A percentile compares a stretch with the other conserved stretches of the same genome.
These are phyloP conservation scores for Xylariaceae sp. DNA, from an alignment of 2,329 filamentous ascomycete genomes.

Conservation along the genomic window DNA sequence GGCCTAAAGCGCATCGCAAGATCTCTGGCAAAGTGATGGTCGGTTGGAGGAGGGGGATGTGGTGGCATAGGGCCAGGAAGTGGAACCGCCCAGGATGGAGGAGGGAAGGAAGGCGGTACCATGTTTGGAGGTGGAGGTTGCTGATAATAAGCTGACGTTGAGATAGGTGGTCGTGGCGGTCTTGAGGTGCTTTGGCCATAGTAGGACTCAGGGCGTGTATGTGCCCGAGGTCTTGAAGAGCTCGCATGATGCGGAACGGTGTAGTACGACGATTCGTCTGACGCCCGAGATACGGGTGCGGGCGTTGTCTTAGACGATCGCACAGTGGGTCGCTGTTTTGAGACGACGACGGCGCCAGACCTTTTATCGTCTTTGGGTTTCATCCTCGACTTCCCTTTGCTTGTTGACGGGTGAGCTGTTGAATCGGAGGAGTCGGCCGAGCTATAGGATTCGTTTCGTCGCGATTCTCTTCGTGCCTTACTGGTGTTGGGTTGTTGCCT, in stretches of 20 bases:
- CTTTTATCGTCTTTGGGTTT: slow-evolving; percentile 42
- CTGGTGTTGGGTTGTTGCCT: slow-evolving; percentile 60
- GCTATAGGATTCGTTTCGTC: slow-evolving; percentile 49
- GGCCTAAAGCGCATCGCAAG: slow-evolving; percentile 43
- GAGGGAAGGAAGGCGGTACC: slow-evolving; percentile 35
- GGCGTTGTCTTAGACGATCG: slow-evolving; percentile 48
- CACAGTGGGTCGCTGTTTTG: slow-evolving; percentile 39
- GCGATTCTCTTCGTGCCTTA: slow-evolving; percentile 51
- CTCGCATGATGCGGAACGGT: slow-evolving; percentile 44
- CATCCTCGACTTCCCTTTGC: slow-evolving; percentile 30
- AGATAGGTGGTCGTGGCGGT: slow-evolving; percentile 42
- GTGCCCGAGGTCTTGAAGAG: slow-evolving; percentile 48
- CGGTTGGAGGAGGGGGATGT: slow-evolving; percentile 28
- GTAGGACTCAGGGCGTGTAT: slow-evolving; percentile 47
- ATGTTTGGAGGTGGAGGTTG: slow-evolving; percentile 38
- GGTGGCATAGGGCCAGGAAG: slow-evolving; percentile 30
- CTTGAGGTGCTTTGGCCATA: slow-evolving; percentile 40
- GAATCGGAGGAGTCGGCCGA: slow-evolving; percentile 38
- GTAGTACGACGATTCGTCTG: slow-evolving; percentile 49
- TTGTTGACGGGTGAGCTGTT: slow-evolving; percentile 45
- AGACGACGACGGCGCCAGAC: slow-evolving; percentile 31
- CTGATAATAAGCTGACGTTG: slow-evolving; percentile 45
- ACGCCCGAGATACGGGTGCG: slow-evolving; percentile 40
- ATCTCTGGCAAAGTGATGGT: slow-evolving; percentile 28
- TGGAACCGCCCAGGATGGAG: slow-evolving; percentile 28